Percentiles rank a stretch among this genome's conserved stretches.
These are phyloP conservation scores for Suhomyces guaymorum DNA, from an alignment of 1,139 yeast species.

Conservation along the genomic window DNA sequence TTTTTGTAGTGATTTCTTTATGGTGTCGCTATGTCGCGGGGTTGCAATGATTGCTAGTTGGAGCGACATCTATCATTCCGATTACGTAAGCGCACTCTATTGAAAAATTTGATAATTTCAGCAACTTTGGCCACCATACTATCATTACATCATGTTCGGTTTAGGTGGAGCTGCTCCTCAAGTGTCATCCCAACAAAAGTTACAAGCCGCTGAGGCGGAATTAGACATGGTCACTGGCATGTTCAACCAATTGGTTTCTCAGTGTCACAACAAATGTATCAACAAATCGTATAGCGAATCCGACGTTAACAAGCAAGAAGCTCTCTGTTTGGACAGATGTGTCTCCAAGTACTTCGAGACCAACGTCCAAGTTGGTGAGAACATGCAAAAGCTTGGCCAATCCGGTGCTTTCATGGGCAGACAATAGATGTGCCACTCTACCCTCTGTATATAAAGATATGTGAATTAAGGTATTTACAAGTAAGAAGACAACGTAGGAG, in stretches of 20 bases:
- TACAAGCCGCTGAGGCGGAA: constrained; percentile 82
- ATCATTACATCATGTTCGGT: constrained; percentile 55
- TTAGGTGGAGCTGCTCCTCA: constrained; percentile 77
- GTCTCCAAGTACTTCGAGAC: constrained; percentile 96
- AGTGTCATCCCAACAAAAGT: constrained; percentile 70
- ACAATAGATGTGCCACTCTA: constrained; percentile 20
- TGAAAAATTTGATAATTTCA: constrained; percentile 10
- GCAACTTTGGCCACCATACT: constrained; percentile 12
- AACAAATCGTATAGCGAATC: constrained; percentile 65
- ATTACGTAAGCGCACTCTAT: constrained; percentile 9
- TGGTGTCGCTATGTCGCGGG: not conserved
- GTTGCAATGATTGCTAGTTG: too few species aligned
- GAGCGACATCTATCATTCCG: too few species aligned
- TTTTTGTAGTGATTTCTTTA: too few species aligned
- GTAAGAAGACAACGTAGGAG: too few species aligned
- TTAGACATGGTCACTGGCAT: constrained; percentile 95
- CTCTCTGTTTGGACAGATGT: constrained; percentile 94
- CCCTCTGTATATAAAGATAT: constrained; percentile 11
- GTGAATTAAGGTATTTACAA: constrained; percentile 7
- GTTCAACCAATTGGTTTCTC: constrained; percentile 84
- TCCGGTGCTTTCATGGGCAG: constrained; percentile 54
- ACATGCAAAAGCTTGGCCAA: constrained; percentile 76
- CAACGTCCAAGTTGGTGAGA: constrained; percentile 93
- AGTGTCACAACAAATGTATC: constrained; percentile 91
- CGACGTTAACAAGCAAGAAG: constrained; percentile 80